Evolutionary conservation across 257 asterid genomes (phyloP), one percentile per base, ranked within the genome.

Genomic region (Solanum chiquidenum): DNA sequence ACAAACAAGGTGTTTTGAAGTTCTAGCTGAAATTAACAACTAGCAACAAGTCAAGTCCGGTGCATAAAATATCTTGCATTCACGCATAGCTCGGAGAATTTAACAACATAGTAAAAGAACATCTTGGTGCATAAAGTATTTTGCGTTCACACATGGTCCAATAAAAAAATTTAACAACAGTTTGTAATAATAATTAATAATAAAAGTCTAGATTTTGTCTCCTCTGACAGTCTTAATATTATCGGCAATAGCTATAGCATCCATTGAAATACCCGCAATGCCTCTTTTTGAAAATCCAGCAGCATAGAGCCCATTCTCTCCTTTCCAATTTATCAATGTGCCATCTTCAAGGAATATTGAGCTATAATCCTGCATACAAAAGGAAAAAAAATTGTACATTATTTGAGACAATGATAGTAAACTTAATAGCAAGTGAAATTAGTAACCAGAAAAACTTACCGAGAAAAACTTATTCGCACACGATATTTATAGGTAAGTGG

Each of bases 271-370:
- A 20, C 87, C 87, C 13, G 74, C 37, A 40, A 85, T 12, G 23
- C 87, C 87, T 68, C 42, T 66, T 33, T 68, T 85, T 71, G 87
- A 40, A 40, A 66, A 85, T 10, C 87, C 87, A 68, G 82, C 87
- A 42, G 60, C 42, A 33, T 85, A 85, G 12, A 85, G 77, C 9
- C 87, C 87, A 29, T 85, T 85, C 29, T 85, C 68, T 31, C 86
- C 86, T 82, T 82, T 82, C 69, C 68, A 82, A 82, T 82, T 71
- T 38, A 5, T 27, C 82, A 68, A 66, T 3, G 27, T 85, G 44
- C 64, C 87, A 64, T 85, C 69, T 29, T 72, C 68, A 27, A 20
- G 18, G 23, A 40, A 68, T 35, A 64, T 40, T 13, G 60, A 64
- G 20, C 87, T 29, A 68, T 66, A 14, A 68, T 38, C 82, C 87